A percentile compares a stretch with the other conserved stretches of the same genome.
These are phyloP conservation scores for sorghum (Sorghum bicolor) DNA, from an alignment of 176 grass and related monocot genomes.

Conservation along the genomic window Sorghum_bicolor_NCBIv3 NC_012879.2:48074501-48075000, in stretches of 20 bases:
- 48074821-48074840: constrained; percentile 28
- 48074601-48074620: constrained; percentile 53
- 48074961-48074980: not conserved
- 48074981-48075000: not conserved
- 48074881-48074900: constrained; percentile 35
- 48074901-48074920: constrained; percentile 3
- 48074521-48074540: constrained; percentile 60
- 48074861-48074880: constrained; percentile 31
- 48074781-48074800: constrained; percentile 34
- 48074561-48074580: constrained; percentile 51
- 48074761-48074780: constrained; percentile 49
- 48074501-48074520: constrained; percentile 58
- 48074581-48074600: constrained; percentile 57
- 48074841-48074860: constrained; percentile 47
- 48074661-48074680: constrained; percentile 29
- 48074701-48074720: constrained; percentile 83
- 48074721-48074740: constrained; percentile 43
- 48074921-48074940: constrained; percentile 54
- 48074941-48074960: not conserved
- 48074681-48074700: constrained; percentile 58
- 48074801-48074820: constrained; percentile 42
- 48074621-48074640: not conserved
- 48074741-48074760: constrained; percentile 37
- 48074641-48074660: constrained; percentile 44
- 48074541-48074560: not conserved